Conservation (phyloP, 306 rosid genomes). For the Begonia loranthoides region DNA sequence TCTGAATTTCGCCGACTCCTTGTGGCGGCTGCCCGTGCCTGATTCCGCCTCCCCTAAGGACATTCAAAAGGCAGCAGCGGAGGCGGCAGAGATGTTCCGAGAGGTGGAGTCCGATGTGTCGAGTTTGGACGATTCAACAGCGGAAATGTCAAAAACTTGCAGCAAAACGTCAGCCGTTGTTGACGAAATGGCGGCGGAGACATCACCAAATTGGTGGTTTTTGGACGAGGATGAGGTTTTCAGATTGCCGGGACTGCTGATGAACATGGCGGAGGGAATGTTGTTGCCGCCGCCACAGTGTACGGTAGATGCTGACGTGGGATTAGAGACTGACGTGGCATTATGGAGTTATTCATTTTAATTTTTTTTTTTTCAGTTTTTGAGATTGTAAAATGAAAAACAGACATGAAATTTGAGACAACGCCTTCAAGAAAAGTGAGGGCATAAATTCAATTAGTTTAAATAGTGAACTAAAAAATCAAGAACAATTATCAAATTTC, state of each 20-base stretch:
- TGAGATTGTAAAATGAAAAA: background rate
- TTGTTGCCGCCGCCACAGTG: conserved; percentile 43
- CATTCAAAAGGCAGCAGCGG: conserved; percentile 45
- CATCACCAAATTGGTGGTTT: too few relatives aligned
- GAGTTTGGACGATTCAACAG: background rate
- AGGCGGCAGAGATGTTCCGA: conserved; percentile 60
- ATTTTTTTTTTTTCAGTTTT: background rate
- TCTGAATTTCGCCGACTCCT: conserved; percentile 65
- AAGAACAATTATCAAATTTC: too few relatives aligned
- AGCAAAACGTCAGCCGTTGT: too few relatives aligned
- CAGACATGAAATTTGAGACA: background rate
- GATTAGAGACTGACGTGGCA: conserved; percentile 31
- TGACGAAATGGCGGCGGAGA: too few relatives aligned
- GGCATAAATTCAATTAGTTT: too few relatives aligned
- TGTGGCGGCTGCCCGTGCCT: conserved; percentile 40
- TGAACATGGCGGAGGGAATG: conserved; percentile 56
- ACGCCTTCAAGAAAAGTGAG: background rate
- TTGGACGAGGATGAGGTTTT: conserved; percentile 30
- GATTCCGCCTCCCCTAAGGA: conserved; percentile 35
- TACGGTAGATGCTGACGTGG: conserved; percentile 25
- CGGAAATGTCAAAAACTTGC: background rate
- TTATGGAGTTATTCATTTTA: conserved; percentile 50
- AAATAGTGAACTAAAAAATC: too few relatives aligned
- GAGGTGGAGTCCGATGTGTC: conserved; percentile 13
- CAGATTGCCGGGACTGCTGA: conserved; percentile 41